Percentiles rank a stretch among this genome's conserved stretches.
Evolutionary conservation across 441 rosid species (phyloP).

Genomic region (Adansonia madagascariensis): DNA sequence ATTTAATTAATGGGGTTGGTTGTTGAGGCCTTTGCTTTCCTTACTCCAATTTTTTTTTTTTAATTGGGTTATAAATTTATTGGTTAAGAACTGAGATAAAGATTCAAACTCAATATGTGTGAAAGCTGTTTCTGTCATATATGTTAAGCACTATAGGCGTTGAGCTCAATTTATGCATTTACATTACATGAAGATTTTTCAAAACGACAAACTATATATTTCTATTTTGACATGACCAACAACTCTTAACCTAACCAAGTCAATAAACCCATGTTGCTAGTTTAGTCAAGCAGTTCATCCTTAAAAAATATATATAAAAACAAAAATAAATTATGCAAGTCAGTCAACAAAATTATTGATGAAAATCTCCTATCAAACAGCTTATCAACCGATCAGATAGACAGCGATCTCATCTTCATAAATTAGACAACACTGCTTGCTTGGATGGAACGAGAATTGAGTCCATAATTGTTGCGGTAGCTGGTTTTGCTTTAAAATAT

Average conservation of each 20-base stretch:
- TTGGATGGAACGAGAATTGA: neutral
- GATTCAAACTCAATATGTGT: too few relatives aligned
- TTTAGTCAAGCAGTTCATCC: neutral
- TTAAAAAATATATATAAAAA: neutral
- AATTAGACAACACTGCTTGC: neutral
- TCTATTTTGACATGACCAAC: neutral
- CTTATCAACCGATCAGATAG: neutral
- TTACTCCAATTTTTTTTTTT: too few relatives aligned
- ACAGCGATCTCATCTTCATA: conserved; percentile 11
- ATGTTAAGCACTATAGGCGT: too few relatives aligned
- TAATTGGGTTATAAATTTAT: too few relatives aligned
- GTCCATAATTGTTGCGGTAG: neutral
- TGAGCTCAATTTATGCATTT: neutral
- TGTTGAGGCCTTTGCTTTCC: conserved; percentile 30
- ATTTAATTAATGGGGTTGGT: neutral
- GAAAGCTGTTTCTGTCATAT: too few relatives aligned
- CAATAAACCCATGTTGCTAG: neutral
- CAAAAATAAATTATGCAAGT: neutral
- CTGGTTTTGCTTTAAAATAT: conserved; percentile 8
- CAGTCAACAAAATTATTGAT: neutral
- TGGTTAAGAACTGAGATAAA: too few relatives aligned
- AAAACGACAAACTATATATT: neutral
- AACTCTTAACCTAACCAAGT: neutral
- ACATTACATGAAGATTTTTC: neutral
- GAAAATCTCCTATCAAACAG: neutral